Evolutionary conservation across 768 basidiomycete genomes (phyloP).

Genomic region (Suillus variegatus): DNA sequence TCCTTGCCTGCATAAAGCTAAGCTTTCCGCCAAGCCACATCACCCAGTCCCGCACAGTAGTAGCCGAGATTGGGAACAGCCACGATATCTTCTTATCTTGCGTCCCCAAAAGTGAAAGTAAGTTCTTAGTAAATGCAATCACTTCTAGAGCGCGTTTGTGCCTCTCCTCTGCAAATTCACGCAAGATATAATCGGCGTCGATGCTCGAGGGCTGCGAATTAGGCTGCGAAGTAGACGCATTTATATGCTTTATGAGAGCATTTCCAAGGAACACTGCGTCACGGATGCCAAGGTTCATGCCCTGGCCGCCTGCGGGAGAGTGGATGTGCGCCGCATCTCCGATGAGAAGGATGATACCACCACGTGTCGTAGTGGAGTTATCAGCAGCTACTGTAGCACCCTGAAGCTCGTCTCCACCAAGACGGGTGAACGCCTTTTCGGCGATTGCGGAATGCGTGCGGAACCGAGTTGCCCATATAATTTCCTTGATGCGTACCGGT

Average conservation of each 20-base stretch:
- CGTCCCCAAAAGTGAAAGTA: constrained; percentile 20
- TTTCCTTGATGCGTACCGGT: constrained; percentile 35
- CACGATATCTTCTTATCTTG: constrained; percentile 1
- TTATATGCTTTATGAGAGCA: constrained; percentile 35
- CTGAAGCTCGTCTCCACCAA: constrained; percentile 15
- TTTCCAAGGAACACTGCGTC: constrained; percentile 46
- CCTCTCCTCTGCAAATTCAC: constrained; percentile 32
- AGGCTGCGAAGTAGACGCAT: constrained; percentile 1
- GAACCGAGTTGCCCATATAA: constrained; percentile 50
- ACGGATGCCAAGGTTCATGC: constrained; percentile 55
- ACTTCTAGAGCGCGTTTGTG: constrained; percentile 37
- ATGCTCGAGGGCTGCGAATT: constrained; percentile 13
- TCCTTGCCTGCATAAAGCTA: not conserved
- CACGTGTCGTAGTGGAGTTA: constrained; percentile 9
- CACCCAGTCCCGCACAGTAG: constrained; percentile 6
- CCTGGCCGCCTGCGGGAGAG: constrained; percentile 52
- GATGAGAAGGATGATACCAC: constrained; percentile 29
- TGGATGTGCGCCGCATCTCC: constrained; percentile 56
- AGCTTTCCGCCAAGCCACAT: constrained; percentile 7
- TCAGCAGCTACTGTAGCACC: not conserved
- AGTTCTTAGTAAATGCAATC: constrained; percentile 39
- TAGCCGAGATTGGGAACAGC: constrained; percentile 6
- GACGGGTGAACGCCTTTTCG: constrained; percentile 36
- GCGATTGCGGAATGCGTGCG: constrained; percentile 46
- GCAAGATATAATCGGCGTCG: constrained; percentile 21